A percentile compares a stretch with the other conserved stretches of the same genome.
phyloP scores from a whole-genome alignment of 1,139 yeast genomes.

The Suhomyces coccinellae region DNA sequence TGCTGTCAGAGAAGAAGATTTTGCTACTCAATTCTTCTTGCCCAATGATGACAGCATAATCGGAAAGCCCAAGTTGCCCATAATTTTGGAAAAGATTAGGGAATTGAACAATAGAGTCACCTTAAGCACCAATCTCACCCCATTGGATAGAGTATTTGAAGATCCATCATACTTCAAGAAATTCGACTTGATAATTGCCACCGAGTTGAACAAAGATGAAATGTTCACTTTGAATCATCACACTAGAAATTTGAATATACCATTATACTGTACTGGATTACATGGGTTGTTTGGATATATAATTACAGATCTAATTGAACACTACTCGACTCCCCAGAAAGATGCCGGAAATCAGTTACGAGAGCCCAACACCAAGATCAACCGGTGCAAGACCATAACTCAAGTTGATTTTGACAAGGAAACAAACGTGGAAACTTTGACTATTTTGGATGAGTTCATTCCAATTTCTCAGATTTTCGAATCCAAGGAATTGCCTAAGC shows the following conservation, averaged over 20 bases:
- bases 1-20: constrained; percentile 58
- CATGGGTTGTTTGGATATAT: constrained; percentile 86
- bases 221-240: constrained; percentile 48
- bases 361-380: constrained; percentile 47
- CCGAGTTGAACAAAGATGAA: constrained; percentile 55
- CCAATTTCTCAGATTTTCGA: constrained; percentile 32
- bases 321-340: constrained; percentile 45
- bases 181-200: constrained; percentile 74
- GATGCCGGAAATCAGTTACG: constrained; percentile 54
- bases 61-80: constrained; percentile 56
- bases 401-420: constrained; percentile 35
- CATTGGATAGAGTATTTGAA: constrained; percentile 27
- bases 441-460: constrained; percentile 55
- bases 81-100: constrained; percentile 54
- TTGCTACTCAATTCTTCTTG: constrained; percentile 79
- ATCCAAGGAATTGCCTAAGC: constrained; percentile 42
- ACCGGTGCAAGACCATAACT: constrained; percentile 52
- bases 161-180: constrained; percentile 44
- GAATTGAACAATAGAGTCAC: constrained; percentile 80
- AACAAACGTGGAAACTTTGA: constrained; percentile 51
- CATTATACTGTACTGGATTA: constrained; percentile 67
- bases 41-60: constrained; percentile 48
- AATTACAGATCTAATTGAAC: constrained; percentile 73
- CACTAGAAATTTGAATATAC: constrained; percentile 57
- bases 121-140: constrained; percentile 41